phyloP scores from a whole-genome alignment of 768 basidiomycete genomes.

The Tricholoma matsutake region DNA sequence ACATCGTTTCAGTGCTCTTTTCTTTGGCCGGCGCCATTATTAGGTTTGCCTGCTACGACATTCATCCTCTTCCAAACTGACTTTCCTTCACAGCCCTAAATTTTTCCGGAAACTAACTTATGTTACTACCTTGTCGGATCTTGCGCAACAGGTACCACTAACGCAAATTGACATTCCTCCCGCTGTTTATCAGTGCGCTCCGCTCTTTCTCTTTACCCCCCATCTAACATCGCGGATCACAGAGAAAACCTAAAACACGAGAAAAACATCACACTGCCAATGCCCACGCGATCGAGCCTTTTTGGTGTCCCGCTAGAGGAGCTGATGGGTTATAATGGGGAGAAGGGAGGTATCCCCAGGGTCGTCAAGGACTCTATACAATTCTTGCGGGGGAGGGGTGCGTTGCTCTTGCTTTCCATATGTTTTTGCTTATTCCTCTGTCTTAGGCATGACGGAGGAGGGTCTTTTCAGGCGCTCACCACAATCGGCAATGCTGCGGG shows the following conservation, averaged over 20 bases:
- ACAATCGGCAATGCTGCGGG: slow-evolving; percentile 60
- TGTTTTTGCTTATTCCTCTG: neutral
- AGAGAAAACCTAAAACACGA: slow-evolving; percentile 84
- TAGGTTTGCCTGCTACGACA: slow-evolving; percentile 41
- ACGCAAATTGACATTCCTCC: slow-evolving; percentile 86
- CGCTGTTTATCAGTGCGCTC: slow-evolving; percentile 73
- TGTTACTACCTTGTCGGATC: slow-evolving; percentile 70
- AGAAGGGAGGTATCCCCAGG: slow-evolving; percentile 79
- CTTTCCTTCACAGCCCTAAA: slow-evolving; percentile 58
- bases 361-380: slow-evolving; percentile 75
- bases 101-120: slow-evolving; percentile 86
- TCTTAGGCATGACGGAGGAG: slow-evolving; percentile 60
- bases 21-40: slow-evolving; percentile 86
- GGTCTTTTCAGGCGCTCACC: slow-evolving; percentile 86
- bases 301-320: slow-evolving; percentile 84
- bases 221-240: neutral
- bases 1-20: slow-evolving; percentile 65
- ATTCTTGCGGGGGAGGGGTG: slow-evolving; percentile 63
- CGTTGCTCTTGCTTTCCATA: neutral
- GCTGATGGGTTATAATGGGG: slow-evolving; percentile 79
- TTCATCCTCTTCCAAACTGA: slow-evolving; percentile 2
- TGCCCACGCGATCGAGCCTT: slow-evolving; percentile 54
- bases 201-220: neutral
- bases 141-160: slow-evolving; percentile 75
- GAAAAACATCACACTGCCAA: slow-evolving; percentile 62